These are phyloP conservation scores for Talaromyces funiculosus DNA, from an alignment of 2,329 filamentous ascomycete species.

Conservation along the genomic window DNA sequence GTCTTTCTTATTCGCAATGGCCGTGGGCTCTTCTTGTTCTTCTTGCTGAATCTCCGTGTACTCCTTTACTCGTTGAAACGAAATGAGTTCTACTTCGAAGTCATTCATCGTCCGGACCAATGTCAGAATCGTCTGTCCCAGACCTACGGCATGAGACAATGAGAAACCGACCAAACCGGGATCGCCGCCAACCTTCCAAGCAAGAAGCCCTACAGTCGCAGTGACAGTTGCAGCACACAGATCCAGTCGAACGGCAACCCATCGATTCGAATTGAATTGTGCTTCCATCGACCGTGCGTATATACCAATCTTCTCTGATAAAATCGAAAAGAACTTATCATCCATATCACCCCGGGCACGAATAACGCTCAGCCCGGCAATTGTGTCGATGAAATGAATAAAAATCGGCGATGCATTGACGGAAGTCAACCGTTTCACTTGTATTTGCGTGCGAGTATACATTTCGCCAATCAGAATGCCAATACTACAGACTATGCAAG, in stretches of 20 bases:
- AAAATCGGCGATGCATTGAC: constrained; percentile 52
- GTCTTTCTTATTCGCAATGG: neutral
- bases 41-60: constrained; percentile 23
- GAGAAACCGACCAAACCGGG: constrained; percentile 55
- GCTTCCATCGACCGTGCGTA: constrained; percentile 47
- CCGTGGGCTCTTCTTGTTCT: constrained; percentile 8
- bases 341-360: constrained; percentile 48
- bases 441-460: constrained; percentile 48
- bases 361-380: constrained; percentile 49
- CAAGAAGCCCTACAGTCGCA: constrained; percentile 49
- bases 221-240: constrained; percentile 51
- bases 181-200: constrained; percentile 44
- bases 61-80: constrained; percentile 22
- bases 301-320: constrained; percentile 48
- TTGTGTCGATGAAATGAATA: constrained; percentile 51
- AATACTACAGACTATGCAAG: constrained; percentile 42
- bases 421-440: constrained; percentile 44
- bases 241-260: constrained; percentile 53
- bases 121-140: constrained; percentile 49
- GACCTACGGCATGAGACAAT: constrained; percentile 50
- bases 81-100: constrained; percentile 52
- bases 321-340: constrained; percentile 43
- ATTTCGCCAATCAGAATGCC: constrained; percentile 47
- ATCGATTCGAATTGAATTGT: constrained; percentile 53
- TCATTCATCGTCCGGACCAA: constrained; percentile 53